Evolutionary conservation across 139 green algal genomes (phyloP), one percentile per base, ranked within the genome.

Genomic region (Closterium sp.): DNA sequence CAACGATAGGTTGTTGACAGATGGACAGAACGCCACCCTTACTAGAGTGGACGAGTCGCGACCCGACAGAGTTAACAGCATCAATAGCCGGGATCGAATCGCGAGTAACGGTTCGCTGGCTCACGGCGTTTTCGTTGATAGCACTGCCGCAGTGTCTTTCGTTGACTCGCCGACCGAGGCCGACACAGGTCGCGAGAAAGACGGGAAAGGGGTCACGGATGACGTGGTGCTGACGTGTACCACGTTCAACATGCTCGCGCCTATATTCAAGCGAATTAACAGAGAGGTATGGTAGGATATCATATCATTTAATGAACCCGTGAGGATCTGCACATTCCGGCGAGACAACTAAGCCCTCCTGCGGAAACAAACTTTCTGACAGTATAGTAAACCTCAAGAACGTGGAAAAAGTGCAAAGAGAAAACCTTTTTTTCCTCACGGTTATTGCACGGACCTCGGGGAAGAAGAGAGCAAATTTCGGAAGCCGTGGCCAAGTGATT

Each of bases 231-330:
- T 79, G 62, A 79, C 91, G 27, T 93, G 84, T 19, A 91, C 86
- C n/a, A 91, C 91, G 17, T 93, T 93, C 31, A 91, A 93, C 86
- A 91, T 93, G 13, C 88, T 93, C 13, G 91, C 91, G 19, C 91
- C 91, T 70, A 93, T 93, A 42, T 93, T 91, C 45, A 91, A 91
- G 86, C 31, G 91, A 13, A 34, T 93, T 7, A 30, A 28, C 24
- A 34, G 29, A 27, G 85, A 91, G 85, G 91, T 89, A 45, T 17
- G 89, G 22, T 79, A 13, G 19, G 62, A 79, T 22, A 27, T n/a
- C n/a, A n/a, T n/a, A n/a, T 79, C 17, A 27, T 79, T 4, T 27
- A 13, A 27, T 79, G 19, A 24, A 79, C 17, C 2, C 17, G 62
- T 79, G 62, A 79, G 62, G 27, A 79, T 22, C 19, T 79, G 62